phyloP scores from a whole-genome alignment of 2,329 filamentous ascomycete genomes.

The Pseudonectria buxi region DNA sequence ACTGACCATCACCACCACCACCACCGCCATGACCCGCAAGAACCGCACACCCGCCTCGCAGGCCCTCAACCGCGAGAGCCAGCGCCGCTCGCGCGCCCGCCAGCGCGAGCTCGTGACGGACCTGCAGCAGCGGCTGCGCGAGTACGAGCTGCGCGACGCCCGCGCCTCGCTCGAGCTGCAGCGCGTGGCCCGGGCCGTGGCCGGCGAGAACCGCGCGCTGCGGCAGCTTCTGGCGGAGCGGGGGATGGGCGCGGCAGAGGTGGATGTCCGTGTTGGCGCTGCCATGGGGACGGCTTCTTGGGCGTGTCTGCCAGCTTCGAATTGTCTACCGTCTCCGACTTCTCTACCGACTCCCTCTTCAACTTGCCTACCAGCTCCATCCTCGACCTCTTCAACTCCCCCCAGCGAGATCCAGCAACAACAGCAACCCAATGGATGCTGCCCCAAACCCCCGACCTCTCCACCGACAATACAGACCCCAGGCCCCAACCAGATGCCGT shows the following conservation, averaged over 20 bases:
- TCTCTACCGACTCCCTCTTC: neutral
- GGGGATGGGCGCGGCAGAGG: conserved; percentile 12
- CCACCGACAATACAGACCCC: neutral
- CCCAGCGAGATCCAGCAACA: neutral
- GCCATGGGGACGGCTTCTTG: conserved; percentile 1
- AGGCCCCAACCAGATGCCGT: conserved; percentile 16
- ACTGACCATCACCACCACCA: no score
- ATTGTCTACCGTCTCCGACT: no score
- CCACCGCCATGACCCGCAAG: neutral
- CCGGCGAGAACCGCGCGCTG: conserved; percentile 35
- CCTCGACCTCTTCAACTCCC: conserved; percentile 1
- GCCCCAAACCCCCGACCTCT: neutral
- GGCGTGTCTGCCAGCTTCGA: no score
- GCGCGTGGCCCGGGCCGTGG: conserved; percentile 36
- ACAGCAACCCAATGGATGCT: no score
- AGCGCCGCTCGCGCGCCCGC: conserved; percentile 39
- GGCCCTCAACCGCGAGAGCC: conserved; percentile 34
- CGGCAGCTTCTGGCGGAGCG: conserved; percentile 20
- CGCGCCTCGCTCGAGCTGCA: conserved; percentile 43
- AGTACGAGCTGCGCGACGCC: conserved; percentile 35
- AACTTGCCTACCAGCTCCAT: conserved; percentile 1
- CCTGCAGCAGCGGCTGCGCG: conserved; percentile 34
- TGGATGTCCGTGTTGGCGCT: conserved; percentile 15
- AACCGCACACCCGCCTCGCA: conserved; percentile 21
- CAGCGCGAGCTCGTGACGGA: conserved; percentile 36